Percentiles rank a stretch among this genome's conserved stretches.
Conservation (phyloP, 352 stramenopile species). For the Phytophthora europaea region DNA sequence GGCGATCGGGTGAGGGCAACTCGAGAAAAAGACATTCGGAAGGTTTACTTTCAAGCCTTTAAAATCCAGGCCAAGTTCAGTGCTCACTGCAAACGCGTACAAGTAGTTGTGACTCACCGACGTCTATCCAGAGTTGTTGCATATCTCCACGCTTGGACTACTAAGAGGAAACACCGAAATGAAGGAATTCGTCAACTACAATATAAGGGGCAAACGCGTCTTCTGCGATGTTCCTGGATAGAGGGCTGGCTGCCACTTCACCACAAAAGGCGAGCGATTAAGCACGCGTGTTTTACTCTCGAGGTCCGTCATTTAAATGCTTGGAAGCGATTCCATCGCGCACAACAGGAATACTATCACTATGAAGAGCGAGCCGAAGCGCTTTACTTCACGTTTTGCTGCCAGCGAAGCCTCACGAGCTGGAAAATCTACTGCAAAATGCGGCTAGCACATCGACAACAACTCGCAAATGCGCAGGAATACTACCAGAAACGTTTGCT, state of each 20-base stretch:
- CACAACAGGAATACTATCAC: not conserved
- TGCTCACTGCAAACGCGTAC: slow-evolving; percentile 5
- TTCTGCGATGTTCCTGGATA: slow-evolving; percentile 27
- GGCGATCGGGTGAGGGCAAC: slow-evolving; percentile 9
- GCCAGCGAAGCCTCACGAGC: slow-evolving; percentile 5
- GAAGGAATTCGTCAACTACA: slow-evolving; percentile 13
- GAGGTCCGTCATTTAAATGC: slow-evolving; percentile 13
- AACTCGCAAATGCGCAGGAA: slow-evolving; percentile 14
- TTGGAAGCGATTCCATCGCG: slow-evolving; percentile 24
- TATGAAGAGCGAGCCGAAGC: slow-evolving; percentile 16
- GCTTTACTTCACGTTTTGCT: slow-evolving; percentile 22
- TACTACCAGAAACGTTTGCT: slow-evolving; percentile 31
- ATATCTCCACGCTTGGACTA: slow-evolving; percentile 10
- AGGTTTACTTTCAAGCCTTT: slow-evolving; percentile 25
- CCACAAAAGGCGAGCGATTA: slow-evolving; percentile 11
- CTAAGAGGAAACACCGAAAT: slow-evolving; percentile 16
- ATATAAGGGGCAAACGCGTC: slow-evolving; percentile 17
- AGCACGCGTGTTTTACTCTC: slow-evolving; percentile 1
- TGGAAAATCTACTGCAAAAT: slow-evolving; percentile 30
- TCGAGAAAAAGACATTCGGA: slow-evolving; percentile 4
- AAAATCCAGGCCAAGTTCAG: slow-evolving; percentile 14
- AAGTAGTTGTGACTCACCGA: slow-evolving; percentile 4
- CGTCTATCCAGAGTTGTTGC: slow-evolving; percentile 21
- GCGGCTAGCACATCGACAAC: not conserved
- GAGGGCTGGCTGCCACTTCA: slow-evolving; percentile 30